A percentile compares a stretch with the other conserved stretches of the same genome.
Conservation (phyloP, 2,329 filamentous ascomycete genomes). For the Chaetomium globosum region DNA sequence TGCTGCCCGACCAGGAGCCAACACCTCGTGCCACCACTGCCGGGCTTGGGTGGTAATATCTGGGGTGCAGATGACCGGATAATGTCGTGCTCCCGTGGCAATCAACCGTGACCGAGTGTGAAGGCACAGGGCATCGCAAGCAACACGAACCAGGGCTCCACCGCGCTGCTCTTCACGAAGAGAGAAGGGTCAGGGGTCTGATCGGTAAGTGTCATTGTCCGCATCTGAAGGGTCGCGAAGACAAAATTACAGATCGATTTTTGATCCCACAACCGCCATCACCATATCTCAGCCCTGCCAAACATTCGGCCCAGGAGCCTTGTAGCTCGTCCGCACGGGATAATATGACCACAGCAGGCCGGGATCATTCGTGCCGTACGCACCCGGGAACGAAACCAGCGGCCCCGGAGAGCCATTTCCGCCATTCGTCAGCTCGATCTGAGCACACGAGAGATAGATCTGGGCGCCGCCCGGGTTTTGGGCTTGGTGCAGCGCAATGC, state of each 20-base stretch:
- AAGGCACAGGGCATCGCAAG: background rate
- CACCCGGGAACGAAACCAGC: constrained; percentile 28
- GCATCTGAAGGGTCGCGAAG: background rate
- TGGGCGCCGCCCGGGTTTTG: constrained; percentile 29
- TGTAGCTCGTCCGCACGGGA: constrained; percentile 30
- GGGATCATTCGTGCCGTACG: constrained; percentile 24
- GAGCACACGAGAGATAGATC: constrained; percentile 35
- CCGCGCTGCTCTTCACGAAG: background rate
- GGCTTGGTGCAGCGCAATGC: constrained; percentile 37
- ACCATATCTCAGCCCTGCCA: constrained; percentile 21
- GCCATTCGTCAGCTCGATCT: constrained; percentile 35
- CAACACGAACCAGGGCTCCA: background rate
- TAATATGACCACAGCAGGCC: constrained; percentile 31
- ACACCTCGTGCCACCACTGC: background rate
- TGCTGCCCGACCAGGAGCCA: background rate
- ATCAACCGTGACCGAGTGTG: background rate
- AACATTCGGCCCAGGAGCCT: constrained; percentile 29
- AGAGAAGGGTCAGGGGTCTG: background rate
- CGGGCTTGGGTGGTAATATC: constrained; percentile 2
- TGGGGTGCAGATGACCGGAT: constrained; percentile 7
- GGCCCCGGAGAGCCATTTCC: constrained; percentile 28
- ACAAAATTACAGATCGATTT: background rate
- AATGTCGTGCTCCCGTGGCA: background rate
- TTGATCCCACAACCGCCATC: background rate
- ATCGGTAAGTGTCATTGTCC: background rate